These are phyloP conservation scores for Apium graveolens DNA, from an alignment of 129 eudicot species.

Conservation along the genomic window DNA sequence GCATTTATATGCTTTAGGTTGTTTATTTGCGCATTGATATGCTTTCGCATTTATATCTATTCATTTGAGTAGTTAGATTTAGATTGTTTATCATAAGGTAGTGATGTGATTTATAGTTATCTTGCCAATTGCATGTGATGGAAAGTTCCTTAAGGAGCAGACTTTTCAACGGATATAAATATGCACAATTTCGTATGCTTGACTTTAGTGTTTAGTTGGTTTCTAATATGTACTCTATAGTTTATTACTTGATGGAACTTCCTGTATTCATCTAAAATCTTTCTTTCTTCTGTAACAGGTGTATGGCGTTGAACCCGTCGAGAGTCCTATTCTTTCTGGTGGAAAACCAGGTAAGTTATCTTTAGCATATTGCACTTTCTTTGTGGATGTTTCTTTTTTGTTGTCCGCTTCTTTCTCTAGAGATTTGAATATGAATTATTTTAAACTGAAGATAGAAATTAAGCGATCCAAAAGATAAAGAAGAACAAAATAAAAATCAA, in stretches of 20 bases:
- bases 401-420: background rate
- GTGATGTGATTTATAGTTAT: too few relatives aligned
- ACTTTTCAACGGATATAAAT: conserved; percentile 3
- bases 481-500: too few relatives aligned
- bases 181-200: background rate
- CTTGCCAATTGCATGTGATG: too few relatives aligned
- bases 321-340: conserved; percentile 79
- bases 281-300: conserved; percentile 29
- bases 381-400: conserved; percentile 7
- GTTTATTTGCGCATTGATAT: too few relatives aligned
- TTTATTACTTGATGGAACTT: background rate
- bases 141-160: conserved; percentile 69
- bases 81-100: too few relatives aligned
- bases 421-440: background rate
- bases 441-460: too few relatives aligned
- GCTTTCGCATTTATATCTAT: too few relatives aligned
- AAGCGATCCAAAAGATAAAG: too few relatives aligned
- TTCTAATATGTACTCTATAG: background rate
- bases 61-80: too few relatives aligned
- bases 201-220: background rate
- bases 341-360: conserved; percentile 84
- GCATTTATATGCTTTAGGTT: too few relatives aligned
- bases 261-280: background rate
- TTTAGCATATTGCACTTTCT: background rate
- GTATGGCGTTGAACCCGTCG: conserved; percentile 65